Conservation (phyloP, 148 eudicot species). For the Vaccinium corymbosum region DNA sequence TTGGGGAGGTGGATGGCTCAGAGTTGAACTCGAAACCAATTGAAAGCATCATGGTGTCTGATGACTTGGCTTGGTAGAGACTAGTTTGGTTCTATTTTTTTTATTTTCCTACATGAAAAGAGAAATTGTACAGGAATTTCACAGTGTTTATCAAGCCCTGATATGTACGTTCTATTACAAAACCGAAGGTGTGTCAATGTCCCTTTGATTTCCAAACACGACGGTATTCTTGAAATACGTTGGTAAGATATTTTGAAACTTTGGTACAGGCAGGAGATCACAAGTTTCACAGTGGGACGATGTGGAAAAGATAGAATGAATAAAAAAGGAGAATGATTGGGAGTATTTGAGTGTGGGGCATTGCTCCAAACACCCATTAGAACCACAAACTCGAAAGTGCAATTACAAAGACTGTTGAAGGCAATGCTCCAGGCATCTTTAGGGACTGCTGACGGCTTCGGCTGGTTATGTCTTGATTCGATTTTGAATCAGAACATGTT, state of each 20-base stretch:
- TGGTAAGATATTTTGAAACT: no score
- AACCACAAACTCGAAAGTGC: background rate
- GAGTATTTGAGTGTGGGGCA: background rate
- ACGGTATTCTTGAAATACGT: no score
- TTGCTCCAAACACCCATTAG: background rate
- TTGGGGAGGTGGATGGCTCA: background rate
- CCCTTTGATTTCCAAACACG: background rate
- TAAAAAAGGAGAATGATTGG: background rate
- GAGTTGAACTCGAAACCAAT: background rate
- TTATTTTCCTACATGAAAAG: no score
- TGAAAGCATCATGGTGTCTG: background rate
- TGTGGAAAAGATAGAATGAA: background rate
- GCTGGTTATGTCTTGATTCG: no score
- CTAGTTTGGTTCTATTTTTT: background rate
- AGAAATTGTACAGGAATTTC: background rate
- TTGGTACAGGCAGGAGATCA: background rate
- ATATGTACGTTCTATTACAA: no score
- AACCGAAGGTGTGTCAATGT: background rate
- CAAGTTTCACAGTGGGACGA: background rate
- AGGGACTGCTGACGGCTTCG: no score
- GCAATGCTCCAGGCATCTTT: background rate
- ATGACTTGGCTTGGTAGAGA: background rate
- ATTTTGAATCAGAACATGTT: background rate
- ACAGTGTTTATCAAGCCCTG: background rate
- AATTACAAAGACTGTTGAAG: background rate